Base-by-base conservation (phyloP, 2,329 filamentous ascomycete species). In the Sporothrix inflata region DNA sequence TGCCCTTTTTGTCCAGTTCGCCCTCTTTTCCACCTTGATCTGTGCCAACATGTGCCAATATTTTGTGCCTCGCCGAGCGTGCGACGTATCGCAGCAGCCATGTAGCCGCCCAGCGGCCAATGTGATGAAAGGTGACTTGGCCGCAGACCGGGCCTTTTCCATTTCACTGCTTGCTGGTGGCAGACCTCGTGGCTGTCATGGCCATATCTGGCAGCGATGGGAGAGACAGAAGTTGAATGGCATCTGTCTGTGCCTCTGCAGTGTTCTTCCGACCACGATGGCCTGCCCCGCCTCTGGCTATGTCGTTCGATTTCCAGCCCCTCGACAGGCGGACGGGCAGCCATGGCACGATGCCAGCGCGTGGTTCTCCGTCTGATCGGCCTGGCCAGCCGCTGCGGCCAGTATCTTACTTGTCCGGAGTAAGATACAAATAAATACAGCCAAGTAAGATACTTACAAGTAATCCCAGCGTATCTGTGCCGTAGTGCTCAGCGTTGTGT, bases 71-170 rank as follows among this genome's bases (percentile, higher is more conserved):
- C 51, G 34, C 21, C 51, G 12, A 51, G 12, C 67, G 14, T 69
- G 51, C 65, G 30, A 67, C 67, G 49, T 69, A 69, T 69, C 38
- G 51, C 67, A 69, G 51, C 51, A 57, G 51, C 21, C 67, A 69
- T 45, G 49, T 69, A 69, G 51, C 67, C 67, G 67, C 67, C 49
- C 21, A 24, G 45, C n/a, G 47, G 51, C 16, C 34, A 45, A 14
- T 57, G 51, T 69, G 67, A 69, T n/a, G 67, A 69, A 30, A 69
- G 9, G 21, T 27, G 45, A 27, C 67, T 24, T 42, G 66, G 66
- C 66, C 66, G 66, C 49, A 53, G 49, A 16, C 51, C 21, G 38
- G 67, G 49, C 49, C 67, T 40, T 55, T 27, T 42, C 38, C 3
- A 45, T 9, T 53, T n/a, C 9, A 12, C 24, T 21, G 21, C 24